Evolutionary conservation across 176 grass and related monocot species (phyloP).

Genomic region (Bolboschoenus planiculmis): DNA sequence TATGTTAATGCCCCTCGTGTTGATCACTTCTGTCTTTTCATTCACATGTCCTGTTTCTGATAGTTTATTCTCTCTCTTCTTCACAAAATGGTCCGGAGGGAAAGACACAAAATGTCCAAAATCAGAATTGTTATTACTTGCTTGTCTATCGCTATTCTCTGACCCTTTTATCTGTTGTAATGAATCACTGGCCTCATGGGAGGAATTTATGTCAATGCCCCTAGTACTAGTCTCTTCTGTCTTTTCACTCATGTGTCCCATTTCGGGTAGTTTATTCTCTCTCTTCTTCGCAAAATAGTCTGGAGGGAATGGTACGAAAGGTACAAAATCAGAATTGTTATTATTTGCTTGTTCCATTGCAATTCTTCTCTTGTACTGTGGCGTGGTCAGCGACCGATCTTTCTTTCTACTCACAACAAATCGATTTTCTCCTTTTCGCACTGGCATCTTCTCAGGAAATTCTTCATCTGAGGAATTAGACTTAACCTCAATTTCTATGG

Average conservation of each 20-base stretch:
- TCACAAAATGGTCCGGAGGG: slow-evolving; percentile 73
- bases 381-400: slow-evolving; percentile 58
- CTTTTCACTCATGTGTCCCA: slow-evolving; percentile 21
- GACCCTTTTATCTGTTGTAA: slow-evolving; percentile 25
- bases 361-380: slow-evolving; percentile 67
- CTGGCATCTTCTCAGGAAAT: slow-evolving; percentile 72
- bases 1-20: background rate
- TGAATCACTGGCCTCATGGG: slow-evolving; percentile 4
- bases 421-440: slow-evolving; percentile 75
- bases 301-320: slow-evolving; percentile 88
- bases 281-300: slow-evolving; percentile 88
- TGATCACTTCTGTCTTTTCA: slow-evolving; percentile 32
- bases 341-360: slow-evolving; percentile 57
- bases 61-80: slow-evolving; percentile 37
- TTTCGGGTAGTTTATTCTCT: background rate
- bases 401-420: slow-evolving; percentile 96
- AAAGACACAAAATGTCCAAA: slow-evolving; percentile 81
- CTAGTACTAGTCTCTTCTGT: slow-evolving; percentile 17
- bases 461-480: slow-evolving; percentile 38
- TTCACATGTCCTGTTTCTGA: background rate
- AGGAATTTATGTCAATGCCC: background rate
- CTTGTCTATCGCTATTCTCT: slow-evolving; percentile 43
- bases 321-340: slow-evolving; percentile 51
- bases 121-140: slow-evolving; percentile 40
- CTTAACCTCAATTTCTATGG: slow-evolving; percentile 13